phyloP scores from a whole-genome alignment of 2,329 filamentous ascomycete species.

The Ceratocystis cacaofunesta region DNA sequence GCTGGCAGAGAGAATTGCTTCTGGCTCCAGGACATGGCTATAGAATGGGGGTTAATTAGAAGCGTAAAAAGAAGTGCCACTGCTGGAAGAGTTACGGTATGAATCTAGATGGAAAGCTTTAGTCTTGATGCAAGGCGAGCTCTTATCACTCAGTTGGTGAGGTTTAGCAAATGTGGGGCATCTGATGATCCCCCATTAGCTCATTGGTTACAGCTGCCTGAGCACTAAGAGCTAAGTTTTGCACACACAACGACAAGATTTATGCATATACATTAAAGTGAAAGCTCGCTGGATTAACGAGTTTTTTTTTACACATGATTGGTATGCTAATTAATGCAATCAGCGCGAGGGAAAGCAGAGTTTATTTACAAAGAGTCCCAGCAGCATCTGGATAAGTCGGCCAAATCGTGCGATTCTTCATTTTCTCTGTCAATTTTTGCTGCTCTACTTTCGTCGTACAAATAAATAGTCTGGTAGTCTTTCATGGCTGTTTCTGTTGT shows the following conservation, averaged over 20 bases:
- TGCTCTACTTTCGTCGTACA: too few species aligned
- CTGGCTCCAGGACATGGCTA: conserved; percentile 61
- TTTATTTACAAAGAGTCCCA: neutral
- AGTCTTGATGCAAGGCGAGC: neutral
- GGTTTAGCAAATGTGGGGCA: neutral
- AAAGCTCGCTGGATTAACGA: too few species aligned
- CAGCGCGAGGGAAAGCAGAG: neutral
- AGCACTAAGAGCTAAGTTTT: neutral
- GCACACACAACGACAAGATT: too few species aligned
- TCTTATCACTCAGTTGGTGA: neutral
- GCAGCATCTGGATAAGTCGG: too few species aligned
- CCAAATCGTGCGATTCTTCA: too few species aligned
- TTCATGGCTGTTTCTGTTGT: neutral
- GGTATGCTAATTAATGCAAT: too few species aligned
- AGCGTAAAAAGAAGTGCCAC: neutral
- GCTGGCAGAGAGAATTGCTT: conserved; percentile 70
- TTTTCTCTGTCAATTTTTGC: too few species aligned
- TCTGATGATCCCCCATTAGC: neutral
- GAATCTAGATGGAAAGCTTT: neutral
- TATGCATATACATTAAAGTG: too few species aligned
- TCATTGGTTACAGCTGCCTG: neutral
- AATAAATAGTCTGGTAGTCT: neutral
- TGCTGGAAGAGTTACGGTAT: neutral
- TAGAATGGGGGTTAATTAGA: conserved; percentile 12
- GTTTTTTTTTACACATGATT: too few species aligned